Percentiles rank a stretch among this genome's conserved stretches.
Evolutionary conservation across 345 rosid genomes (phyloP).

Genomic region (Luvunga scandens): DNA sequence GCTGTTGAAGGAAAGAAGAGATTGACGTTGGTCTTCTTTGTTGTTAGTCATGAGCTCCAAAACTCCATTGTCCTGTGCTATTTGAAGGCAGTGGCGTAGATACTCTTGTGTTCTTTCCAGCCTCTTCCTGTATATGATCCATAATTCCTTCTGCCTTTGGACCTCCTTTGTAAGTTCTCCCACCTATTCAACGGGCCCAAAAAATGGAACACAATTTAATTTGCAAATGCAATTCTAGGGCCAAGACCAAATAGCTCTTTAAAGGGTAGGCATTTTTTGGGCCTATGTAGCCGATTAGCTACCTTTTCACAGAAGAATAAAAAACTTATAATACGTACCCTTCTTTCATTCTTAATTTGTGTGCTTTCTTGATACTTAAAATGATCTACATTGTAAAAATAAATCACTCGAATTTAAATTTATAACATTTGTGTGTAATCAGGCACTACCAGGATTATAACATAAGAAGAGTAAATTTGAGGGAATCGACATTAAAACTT

Average conservation of each 20-base stretch:
- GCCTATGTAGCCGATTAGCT: not conserved
- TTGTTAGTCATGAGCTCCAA: constrained; percentile 34
- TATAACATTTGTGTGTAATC: no score
- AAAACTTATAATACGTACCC: no score
- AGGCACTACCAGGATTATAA: no score
- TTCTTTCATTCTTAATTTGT: no score
- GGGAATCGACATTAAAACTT: no score
- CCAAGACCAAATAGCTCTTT: not conserved
- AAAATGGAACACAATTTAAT: not conserved
- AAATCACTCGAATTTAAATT: no score
- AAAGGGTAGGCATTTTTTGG: no score
- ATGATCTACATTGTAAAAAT: no score
- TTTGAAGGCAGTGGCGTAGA: constrained; percentile 54
- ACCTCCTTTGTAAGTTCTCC: constrained; percentile 40
- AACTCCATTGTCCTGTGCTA: constrained; percentile 56
- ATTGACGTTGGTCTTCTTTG: constrained; percentile 21
- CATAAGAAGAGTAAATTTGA: no score
- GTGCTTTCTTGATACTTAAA: no score
- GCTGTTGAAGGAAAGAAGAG: constrained; percentile 13
- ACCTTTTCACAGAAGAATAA: no score
- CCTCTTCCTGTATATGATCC: constrained; percentile 39
- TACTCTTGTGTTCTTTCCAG: constrained; percentile 56
- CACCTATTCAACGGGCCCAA: constrained; percentile 26
- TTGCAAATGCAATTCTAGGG: not conserved
- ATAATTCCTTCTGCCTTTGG: constrained; percentile 37